A percentile compares a stretch with the other conserved stretches of the same genome.
Evolutionary conservation across 2,329 filamentous ascomycete genomes (phyloP).

Genomic region (Hypoxylon sp.): DNA sequence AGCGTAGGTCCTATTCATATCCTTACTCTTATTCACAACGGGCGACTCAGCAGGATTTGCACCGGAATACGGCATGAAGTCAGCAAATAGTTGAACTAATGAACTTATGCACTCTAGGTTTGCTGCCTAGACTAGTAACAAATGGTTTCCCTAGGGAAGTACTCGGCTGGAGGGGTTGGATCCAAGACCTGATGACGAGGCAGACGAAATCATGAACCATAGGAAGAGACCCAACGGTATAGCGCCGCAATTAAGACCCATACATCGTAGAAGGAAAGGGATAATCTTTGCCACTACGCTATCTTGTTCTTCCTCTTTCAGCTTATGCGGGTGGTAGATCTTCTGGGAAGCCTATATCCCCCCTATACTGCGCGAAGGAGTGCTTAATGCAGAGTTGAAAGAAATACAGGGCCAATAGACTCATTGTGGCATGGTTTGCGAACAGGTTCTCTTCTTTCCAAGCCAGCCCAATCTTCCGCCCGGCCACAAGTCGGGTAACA

Average conservation of each 20-base stretch:
- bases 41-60: constrained; percentile 1
- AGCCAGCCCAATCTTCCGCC: constrained; percentile 13
- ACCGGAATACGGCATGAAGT: not conserved
- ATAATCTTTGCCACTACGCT: constrained; percentile 17
- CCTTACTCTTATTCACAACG: not conserved
- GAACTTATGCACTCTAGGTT: not conserved
- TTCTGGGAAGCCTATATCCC: constrained; percentile 10
- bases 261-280: not conserved
- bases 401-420: constrained; percentile 13
- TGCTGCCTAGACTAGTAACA: constrained; percentile 4
- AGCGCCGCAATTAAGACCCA: constrained; percentile 1
- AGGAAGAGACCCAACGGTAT: not conserved
- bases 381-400: constrained; percentile 21
- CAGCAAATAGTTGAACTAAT: not conserved
- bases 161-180: not conserved
- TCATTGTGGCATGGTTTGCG: constrained; percentile 15
- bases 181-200: constrained; percentile 9
- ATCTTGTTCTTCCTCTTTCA: constrained; percentile 14
- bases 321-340: constrained; percentile 22
- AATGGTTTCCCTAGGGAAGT: not conserved
- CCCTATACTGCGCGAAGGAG: constrained; percentile 5
- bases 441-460: constrained; percentile 6
- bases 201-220: not conserved
- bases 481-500: constrained; percentile 39
- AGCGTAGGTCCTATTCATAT: not conserved